Evolutionary conservation across 805 yeast species (phyloP), one percentile per base, ranked within the genome.

Genomic region (Metschnikowia kunwiensis): DNA sequence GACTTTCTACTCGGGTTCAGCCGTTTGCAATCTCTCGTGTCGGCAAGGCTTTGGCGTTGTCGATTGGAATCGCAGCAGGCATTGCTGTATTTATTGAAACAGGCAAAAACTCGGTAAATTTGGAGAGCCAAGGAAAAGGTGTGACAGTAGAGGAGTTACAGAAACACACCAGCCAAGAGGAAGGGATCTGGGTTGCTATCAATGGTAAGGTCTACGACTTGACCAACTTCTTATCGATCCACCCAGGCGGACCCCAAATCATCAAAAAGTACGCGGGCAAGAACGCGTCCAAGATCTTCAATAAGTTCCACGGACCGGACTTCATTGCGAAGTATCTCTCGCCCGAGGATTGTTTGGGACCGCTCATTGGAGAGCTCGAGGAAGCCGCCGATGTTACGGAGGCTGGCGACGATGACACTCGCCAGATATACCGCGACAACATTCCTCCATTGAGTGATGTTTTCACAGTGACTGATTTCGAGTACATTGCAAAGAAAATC

Each of bases 241-340:
- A 72, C 51, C 82, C 82, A 1, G 82, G 81, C 15, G 82, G 82
- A n/a, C 27, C 43, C 5, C 19, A 24, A 3, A 40, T 47, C 20
- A 40, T 47, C 20, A 27, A 34, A 20, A 32, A 35, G 28, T 47
- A 45, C 31, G 49, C 51, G 7, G 93, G 93, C 10, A 78, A 74
- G 41, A 87, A 84, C 50, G 80, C 75, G 5, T 63, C 75, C 19
- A 38, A 42, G 14, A 59, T 54, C 17, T 58, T 58, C 42, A 61
- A 61, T 51, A 62, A 67, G 47, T 66, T 65, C 53, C 78, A 73
- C 51, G 44, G 57, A 2, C 37, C 37, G 14, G 47, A 47, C 10
- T 50, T 51, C 16, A 38, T 57, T 15, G 46, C 46, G 11, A 50
- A 47, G 34, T 43, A 44, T 32, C 40, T 56, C 7, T 38, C 50